These are phyloP conservation scores for Neoarthrinium moseri DNA, from an alignment of 2,329 filamentous ascomycete species.

Conservation along the genomic window DNA sequence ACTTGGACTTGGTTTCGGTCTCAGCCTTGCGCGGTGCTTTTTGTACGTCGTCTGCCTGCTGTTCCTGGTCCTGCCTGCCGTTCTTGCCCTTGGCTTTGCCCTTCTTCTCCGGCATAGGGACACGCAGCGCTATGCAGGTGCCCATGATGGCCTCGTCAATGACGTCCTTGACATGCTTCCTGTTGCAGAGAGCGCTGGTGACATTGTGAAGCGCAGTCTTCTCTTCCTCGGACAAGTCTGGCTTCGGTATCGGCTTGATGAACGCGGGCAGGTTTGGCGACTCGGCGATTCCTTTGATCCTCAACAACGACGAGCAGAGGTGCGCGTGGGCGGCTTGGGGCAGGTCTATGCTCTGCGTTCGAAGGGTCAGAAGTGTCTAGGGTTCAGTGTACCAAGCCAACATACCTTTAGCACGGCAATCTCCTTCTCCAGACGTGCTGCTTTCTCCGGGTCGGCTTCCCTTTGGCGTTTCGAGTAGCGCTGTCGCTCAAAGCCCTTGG, in stretches of 20 bases:
- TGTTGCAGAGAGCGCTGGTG: conserved; percentile 56
- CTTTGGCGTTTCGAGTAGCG: conserved; percentile 63
- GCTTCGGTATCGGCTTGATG: conserved; percentile 47
- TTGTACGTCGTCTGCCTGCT: conserved; percentile 26
- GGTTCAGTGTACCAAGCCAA: conserved; percentile 2
- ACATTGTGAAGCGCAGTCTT: conserved; percentile 54
- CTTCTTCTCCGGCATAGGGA: conserved; percentile 46
- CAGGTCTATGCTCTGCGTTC: conserved; percentile 51
- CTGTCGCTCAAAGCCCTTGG: conserved; percentile 76
- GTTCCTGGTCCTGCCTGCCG: conserved; percentile 19
- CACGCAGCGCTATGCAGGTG: conserved; percentile 47
- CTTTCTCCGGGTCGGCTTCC: conserved; percentile 49
- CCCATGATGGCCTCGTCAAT: conserved; percentile 47
- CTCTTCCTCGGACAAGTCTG: conserved; percentile 52
- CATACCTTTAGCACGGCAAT: conserved; percentile 54
- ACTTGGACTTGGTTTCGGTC: conserved; percentile 17
- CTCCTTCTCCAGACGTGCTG: conserved; percentile 62
- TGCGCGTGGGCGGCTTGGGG: conserved; percentile 57
- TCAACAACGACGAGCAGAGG: conserved; percentile 53
- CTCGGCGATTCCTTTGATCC: conserved; percentile 51
- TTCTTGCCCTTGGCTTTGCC: conserved; percentile 30
- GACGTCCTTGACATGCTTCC: conserved; percentile 47
- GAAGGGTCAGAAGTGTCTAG: conserved; percentile 9
- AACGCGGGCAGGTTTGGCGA: conserved; percentile 48
- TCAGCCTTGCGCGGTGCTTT: conserved; percentile 16